Percentiles rank a stretch among this genome's conserved stretches.
phyloP scores from a whole-genome alignment of 2,329 filamentous ascomycete species.

The Colletotrichum simmondsii region DNA sequence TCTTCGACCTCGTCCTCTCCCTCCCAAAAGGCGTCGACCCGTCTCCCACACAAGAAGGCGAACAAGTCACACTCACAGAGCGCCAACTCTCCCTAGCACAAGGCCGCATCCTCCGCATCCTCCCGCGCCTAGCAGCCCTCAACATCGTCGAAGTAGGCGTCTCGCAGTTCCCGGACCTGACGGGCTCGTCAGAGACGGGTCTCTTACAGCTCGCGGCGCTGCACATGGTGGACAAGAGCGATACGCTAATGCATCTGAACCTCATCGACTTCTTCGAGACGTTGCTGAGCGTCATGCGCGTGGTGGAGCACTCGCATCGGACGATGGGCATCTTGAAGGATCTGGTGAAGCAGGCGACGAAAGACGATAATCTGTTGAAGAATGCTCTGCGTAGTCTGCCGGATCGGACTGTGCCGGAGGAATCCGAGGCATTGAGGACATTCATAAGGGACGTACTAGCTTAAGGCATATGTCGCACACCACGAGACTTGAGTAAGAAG shows the following conservation, averaged over 20 bases:
- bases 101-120: constrained; percentile 61
- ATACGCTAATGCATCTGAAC: constrained; percentile 61
- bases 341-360: constrained; percentile 53
- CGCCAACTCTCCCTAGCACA: constrained; percentile 62
- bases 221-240: constrained; percentile 60
- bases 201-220: constrained; percentile 63
- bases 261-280: constrained; percentile 66
- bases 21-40: constrained; percentile 45
- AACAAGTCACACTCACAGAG: constrained; percentile 38
- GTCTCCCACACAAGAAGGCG: constrained; percentile 17
- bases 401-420: constrained; percentile 61
- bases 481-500: background rate
- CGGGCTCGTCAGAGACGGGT: constrained; percentile 45
- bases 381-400: constrained; percentile 54
- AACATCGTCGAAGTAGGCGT: constrained; percentile 54
- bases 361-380: constrained; percentile 50
- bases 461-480: constrained; percentile 31
- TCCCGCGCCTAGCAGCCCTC: constrained; percentile 61
- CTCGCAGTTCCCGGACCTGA: constrained; percentile 49
- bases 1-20: constrained; percentile 58
- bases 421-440: constrained; percentile 56
- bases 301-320: constrained; percentile 47
- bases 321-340: constrained; percentile 42
- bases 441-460: constrained; percentile 56
- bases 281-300: constrained; percentile 59